Evolutionary conservation across 2,329 filamentous ascomycete species (phyloP).

Genomic region (Aspergillus sp.): DNA sequence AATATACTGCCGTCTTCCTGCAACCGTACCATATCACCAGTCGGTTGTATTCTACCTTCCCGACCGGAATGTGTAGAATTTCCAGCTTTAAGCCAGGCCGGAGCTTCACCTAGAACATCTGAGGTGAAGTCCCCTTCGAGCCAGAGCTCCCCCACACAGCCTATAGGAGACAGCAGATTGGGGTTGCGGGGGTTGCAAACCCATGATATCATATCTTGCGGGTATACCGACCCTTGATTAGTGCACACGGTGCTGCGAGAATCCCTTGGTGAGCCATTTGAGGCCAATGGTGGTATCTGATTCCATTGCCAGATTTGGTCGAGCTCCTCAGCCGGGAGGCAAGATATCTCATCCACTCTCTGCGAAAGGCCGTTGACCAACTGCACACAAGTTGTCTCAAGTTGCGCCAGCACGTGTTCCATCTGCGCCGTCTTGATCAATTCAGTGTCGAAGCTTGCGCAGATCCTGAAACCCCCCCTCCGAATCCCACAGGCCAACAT

Average conservation of each 20-base stretch:
- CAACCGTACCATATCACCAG: slow-evolving; percentile 32
- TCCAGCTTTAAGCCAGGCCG: slow-evolving; percentile 32
- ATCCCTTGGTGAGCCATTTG: slow-evolving; percentile 25
- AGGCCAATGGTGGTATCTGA: slow-evolving; percentile 31
- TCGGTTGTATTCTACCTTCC: slow-evolving; percentile 25
- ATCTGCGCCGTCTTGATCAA: slow-evolving; percentile 36
- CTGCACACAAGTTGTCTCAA: slow-evolving; percentile 30
- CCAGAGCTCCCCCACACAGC: slow-evolving; percentile 37
- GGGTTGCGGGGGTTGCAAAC: slow-evolving; percentile 30
- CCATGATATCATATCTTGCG: slow-evolving; percentile 29
- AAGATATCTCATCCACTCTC: slow-evolving; percentile 34
- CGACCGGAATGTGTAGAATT: slow-evolving; percentile 29
- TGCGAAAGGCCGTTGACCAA: slow-evolving; percentile 24
- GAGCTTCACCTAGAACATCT: slow-evolving; percentile 19
- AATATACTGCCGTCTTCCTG: slow-evolving; percentile 26
- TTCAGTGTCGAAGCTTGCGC: slow-evolving; percentile 43
- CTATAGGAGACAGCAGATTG: slow-evolving; percentile 39
- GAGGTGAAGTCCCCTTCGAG: slow-evolving; percentile 39
- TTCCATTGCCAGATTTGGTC: slow-evolving; percentile 46
- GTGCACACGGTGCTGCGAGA: slow-evolving; percentile 20
- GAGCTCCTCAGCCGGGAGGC: slow-evolving; percentile 36
- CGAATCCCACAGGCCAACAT: slow-evolving; percentile 49
- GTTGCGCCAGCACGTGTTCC: slow-evolving; percentile 35
- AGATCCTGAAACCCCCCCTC: slow-evolving; percentile 43
- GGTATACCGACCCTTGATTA: slow-evolving; percentile 31